Percentiles rank a stretch among this genome's conserved stretches.
These are phyloP conservation scores for Mesembryanthemum crystallinum DNA, from an alignment of 148 eudicot species.

Conservation along the genomic window DNA sequence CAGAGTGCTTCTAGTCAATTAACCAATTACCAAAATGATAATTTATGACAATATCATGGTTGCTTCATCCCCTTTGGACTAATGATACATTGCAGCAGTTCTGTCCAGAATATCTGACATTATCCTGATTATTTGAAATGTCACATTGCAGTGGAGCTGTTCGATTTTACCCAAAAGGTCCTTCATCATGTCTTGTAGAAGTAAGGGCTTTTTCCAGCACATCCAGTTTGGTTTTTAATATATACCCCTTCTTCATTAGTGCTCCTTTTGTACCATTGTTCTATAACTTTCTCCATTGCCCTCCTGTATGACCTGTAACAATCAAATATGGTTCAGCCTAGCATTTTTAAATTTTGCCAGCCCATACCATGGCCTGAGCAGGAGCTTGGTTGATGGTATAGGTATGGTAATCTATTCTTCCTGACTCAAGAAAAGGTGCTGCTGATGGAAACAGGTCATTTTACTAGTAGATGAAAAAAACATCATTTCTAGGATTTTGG, in stretches of 20 bases:
- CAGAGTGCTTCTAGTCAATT: no score
- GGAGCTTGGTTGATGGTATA: neutral
- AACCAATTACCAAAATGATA: no score
- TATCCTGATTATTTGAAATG: neutral
- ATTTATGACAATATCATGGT: no score
- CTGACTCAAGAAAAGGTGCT: neutral
- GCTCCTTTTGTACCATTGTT: neutral
- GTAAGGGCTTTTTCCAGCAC: constrained; percentile 46
- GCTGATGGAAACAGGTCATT: neutral
- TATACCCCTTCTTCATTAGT: neutral
- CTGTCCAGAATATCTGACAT: neutral
- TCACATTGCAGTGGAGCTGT: constrained; percentile 83
- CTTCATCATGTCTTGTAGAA: constrained; percentile 74
- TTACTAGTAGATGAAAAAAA: neutral
- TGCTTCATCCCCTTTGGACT: neutral
- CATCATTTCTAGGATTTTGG: neutral
- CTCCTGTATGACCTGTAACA: neutral
- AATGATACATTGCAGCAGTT: neutral
- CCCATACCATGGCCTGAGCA: neutral
- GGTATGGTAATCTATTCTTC: neutral
- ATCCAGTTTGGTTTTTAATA: constrained; percentile 3
- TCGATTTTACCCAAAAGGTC: constrained; percentile 90
- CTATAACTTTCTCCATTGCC: neutral
- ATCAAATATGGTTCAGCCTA: neutral
- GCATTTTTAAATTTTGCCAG: neutral